phyloP scores from a whole-genome alignment of 257 asterid genomes.

The Penstemon davidsonii region DNA sequence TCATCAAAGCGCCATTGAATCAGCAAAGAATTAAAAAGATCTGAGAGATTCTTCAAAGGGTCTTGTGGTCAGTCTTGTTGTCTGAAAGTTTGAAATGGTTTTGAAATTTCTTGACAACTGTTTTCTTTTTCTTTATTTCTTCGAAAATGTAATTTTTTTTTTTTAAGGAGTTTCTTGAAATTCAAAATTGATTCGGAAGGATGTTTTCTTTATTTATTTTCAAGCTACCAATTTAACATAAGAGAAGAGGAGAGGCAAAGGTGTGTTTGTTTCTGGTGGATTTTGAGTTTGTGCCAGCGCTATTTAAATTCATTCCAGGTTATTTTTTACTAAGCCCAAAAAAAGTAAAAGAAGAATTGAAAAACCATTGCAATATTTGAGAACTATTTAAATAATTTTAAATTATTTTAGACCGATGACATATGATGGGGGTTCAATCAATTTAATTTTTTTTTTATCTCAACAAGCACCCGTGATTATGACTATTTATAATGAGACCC shows the following conservation, averaged over 20 bases:
- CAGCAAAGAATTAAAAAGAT: slow-evolving; percentile 37
- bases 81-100: slow-evolving; percentile 32
- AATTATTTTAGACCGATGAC: no score
- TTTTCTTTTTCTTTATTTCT: neutral
- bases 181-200: slow-evolving; percentile 13
- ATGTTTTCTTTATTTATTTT: slow-evolving; percentile 12
- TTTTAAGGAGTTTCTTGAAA: slow-evolving; percentile 23
- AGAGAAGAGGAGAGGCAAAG: slow-evolving; percentile 20
- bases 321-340: slow-evolving; percentile 22
- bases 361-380: no score
- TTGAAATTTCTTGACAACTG: slow-evolving; percentile 18
- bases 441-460: no score
- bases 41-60: slow-evolving; percentile 40
- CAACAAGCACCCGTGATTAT: no score
- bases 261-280: slow-evolving; percentile 28
- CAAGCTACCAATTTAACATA: neutral
- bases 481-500: no score
- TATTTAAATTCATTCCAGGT: slow-evolving; percentile 25
- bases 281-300: slow-evolving; percentile 20
- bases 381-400: no score
- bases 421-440: no score
- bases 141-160: neutral
- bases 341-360: no score
- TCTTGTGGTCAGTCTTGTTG: slow-evolving; percentile 28
- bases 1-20: slow-evolving; percentile 24